Base-by-base conservation (phyloP, 495 filamentous ascomycete species). In the Pseudoneurospora amorphoporcata region DNA sequence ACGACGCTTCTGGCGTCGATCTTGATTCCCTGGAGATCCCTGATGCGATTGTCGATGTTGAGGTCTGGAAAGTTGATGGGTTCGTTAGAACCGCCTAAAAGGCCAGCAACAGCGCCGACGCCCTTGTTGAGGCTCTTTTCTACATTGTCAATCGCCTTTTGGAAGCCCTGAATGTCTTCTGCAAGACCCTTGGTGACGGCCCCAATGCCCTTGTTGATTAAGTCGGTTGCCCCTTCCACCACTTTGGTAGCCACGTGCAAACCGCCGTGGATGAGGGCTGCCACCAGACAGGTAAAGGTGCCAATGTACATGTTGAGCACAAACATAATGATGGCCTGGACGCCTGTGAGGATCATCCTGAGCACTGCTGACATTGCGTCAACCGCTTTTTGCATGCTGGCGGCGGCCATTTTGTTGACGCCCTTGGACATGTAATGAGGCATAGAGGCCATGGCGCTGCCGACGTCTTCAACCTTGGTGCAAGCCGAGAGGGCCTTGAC, bases 361-460 rank as follows among this genome's bases (percentile, higher is more conserved):
- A 98, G 83, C 81, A 96, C 89, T 8, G 88, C 83, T 79, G 91
- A 90, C 76, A 98, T 86, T 17, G 87, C 95, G 68, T 87, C 81
- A 68, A 98, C 90, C 3, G 92, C 88, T 40, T 90, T 88, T 70
- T 93, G 92, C 75, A 99, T 88, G 35, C 91, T 89, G 40, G 83
- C 83, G 14, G 93, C 93, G 8, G 93, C 90, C 41, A 98, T 82
- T 42, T 92, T 88, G 81, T 99, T 99, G 80, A 97, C 91, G 35
- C 95, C 95, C 53, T 87, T 83, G 2, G 94, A 88, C 76, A 98
- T 88, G 84, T 97, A 98, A 79, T 97, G 90, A 19, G 95, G 95
- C 93, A 97, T 96, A 23, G 95, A 98, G 32, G 94, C 95, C 92
- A 99, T 95, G 42, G 94, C 87, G 77, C 94, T 97, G 74, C 95